Conservation (phyloP, 2,329 filamentous ascomycete species). For the Verruconis gallopava region DNA sequence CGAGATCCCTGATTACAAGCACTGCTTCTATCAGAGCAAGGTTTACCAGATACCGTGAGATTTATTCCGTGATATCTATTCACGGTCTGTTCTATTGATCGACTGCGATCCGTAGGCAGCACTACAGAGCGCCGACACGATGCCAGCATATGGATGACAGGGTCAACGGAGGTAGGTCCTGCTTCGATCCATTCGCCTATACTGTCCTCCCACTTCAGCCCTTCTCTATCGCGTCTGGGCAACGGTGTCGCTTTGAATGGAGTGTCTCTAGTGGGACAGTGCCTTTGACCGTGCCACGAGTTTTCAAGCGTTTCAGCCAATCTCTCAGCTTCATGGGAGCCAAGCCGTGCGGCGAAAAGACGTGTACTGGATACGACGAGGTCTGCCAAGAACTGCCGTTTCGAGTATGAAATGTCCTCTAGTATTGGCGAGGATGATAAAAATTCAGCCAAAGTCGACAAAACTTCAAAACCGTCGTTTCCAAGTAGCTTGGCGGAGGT, state of each 20-base stretch:
- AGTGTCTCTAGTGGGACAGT: neutral
- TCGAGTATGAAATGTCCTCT: neutral
- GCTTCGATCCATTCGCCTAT: slow-evolving; percentile 8
- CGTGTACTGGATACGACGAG: slow-evolving; percentile 3
- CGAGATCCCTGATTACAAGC: neutral
- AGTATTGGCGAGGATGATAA: neutral
- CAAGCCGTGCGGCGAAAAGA: neutral
- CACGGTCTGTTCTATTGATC: neutral
- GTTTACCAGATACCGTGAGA: neutral
- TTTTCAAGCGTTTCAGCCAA: neutral
- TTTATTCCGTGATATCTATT: neutral
- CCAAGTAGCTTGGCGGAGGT: neutral
- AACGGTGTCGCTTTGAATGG: slow-evolving; percentile 2
- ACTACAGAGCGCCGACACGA: neutral
- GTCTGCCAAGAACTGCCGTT: neutral
- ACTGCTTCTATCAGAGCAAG: neutral
- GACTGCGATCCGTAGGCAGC: neutral
- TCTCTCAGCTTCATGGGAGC: neutral
- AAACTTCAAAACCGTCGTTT: neutral
- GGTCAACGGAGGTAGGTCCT: neutral
- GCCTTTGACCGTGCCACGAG: neutral
- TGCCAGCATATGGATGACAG: neutral
- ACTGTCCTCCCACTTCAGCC: slow-evolving; percentile 8
- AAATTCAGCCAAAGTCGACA: neutral
- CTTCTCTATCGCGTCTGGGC: neutral